These are phyloP conservation scores for Fusarium sp. DNA, from an alignment of 2,329 filamentous ascomycete species.

Conservation along the genomic window DNA sequence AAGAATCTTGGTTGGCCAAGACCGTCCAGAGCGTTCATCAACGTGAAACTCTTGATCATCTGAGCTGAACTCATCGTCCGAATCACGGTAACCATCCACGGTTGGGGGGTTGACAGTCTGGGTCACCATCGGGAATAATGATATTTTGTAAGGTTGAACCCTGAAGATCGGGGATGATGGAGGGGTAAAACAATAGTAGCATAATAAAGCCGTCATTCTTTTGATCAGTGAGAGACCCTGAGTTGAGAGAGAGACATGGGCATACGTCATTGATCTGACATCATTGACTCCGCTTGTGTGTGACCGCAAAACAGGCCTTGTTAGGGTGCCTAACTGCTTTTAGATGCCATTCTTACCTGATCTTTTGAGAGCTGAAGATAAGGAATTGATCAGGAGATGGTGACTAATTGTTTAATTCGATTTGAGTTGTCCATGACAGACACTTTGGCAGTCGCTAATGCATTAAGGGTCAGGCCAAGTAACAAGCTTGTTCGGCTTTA, in stretches of 20 bases:
- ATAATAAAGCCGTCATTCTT: background rate
- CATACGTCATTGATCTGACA: slow-evolving; percentile 22
- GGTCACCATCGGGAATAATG: slow-evolving; percentile 1
- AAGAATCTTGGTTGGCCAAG: slow-evolving; percentile 15
- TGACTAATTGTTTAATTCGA: background rate
- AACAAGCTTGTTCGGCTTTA: background rate
- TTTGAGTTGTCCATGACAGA: background rate
- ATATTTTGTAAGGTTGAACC: background rate
- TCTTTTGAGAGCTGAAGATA: background rate
- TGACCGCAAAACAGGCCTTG: background rate
- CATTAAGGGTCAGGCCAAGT: background rate
- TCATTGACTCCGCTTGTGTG: slow-evolving; percentile 13
- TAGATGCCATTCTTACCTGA: background rate
- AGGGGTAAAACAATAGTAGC: background rate
- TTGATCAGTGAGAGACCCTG: slow-evolving; percentile 5
- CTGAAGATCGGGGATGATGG: background rate
- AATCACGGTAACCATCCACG: background rate
- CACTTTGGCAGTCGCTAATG: slow-evolving; percentile 7
- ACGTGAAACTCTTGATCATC: background rate
- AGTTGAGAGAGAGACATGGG: background rate
- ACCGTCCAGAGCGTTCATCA: slow-evolving; percentile 12
- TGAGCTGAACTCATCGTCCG: background rate
- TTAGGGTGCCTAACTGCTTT: background rate
- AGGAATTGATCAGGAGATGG: background rate
- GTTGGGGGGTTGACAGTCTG: background rate